Evolutionary conservation across 371 early-diverging fungal genomes (phyloP).

Genomic region (Gilbertella persicaria): DNA sequence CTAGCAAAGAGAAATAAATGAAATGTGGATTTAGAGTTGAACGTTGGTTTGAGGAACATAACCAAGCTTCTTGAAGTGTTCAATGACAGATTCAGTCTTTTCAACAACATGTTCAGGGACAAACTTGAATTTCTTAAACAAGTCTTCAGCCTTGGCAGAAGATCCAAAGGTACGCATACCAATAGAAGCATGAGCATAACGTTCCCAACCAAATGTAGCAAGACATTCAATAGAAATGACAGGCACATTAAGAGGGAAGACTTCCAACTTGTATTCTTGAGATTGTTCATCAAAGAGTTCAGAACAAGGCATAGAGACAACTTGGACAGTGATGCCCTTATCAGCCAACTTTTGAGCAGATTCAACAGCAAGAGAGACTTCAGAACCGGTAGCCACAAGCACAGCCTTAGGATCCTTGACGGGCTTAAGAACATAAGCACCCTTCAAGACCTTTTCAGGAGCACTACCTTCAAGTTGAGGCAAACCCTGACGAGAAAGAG

Average conservation of each 20-base stretch:
- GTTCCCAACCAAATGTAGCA: constrained; percentile 92
- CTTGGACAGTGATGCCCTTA: constrained; percentile 64
- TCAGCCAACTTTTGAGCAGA: constrained; percentile 72
- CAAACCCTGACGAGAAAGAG: constrained; percentile 94
- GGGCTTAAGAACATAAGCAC: constrained; percentile 79
- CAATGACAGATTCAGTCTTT: constrained; percentile 26
- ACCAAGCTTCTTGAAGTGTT: constrained; percentile 30
- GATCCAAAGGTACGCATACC: constrained; percentile 96
- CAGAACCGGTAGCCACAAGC: constrained; percentile 95
- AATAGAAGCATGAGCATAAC: constrained; percentile 88
- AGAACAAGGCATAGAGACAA: constrained; percentile 97
- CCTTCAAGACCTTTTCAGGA: constrained; percentile 73
- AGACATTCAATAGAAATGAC: constrained; percentile 92
- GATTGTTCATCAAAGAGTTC: constrained; percentile 95
- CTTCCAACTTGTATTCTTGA: constrained; percentile 79
- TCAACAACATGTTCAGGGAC: constrained; percentile 29
- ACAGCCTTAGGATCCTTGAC: constrained; percentile 59
- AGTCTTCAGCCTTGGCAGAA: constrained; percentile 55
- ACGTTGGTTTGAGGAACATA: constrained; percentile 36
- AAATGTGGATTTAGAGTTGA: constrained; percentile 20
- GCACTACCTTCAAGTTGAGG: constrained; percentile 88
- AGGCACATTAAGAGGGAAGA: constrained; percentile 81
- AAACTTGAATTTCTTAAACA: constrained; percentile 31
- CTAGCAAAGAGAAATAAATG: not conserved
- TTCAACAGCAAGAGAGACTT: constrained; percentile 88